Conservation (phyloP, 345 rosid species). For the Eucalyptus regnans region DNA sequence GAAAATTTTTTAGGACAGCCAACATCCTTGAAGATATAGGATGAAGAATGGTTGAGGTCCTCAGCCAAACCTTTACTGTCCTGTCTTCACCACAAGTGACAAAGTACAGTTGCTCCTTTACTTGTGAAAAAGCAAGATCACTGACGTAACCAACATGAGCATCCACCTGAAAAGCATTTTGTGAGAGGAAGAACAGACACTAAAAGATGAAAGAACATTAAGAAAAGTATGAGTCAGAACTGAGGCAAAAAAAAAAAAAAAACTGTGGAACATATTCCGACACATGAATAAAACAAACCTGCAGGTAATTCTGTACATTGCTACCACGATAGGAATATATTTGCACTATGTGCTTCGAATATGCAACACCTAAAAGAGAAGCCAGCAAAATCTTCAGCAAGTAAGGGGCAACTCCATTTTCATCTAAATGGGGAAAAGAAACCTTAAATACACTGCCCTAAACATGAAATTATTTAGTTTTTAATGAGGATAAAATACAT, state of each 20-base stretch:
- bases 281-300: slow-evolving; percentile 34
- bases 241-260: neutral
- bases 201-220: neutral
- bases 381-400: neutral
- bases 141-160: slow-evolving; percentile 79
- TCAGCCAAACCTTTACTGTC: slow-evolving; percentile 46
- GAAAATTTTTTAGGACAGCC: neutral
- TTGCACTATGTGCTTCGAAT: slow-evolving; percentile 73
- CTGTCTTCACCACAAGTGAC: slow-evolving; percentile 87
- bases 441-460: neutral
- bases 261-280: neutral
- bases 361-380: slow-evolving; percentile 61
- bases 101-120: slow-evolving; percentile 52
- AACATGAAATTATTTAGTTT: neutral
- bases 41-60: neutral
- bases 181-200: neutral
- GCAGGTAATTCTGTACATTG: slow-evolving; percentile 48
- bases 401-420: neutral
- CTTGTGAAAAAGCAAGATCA: slow-evolving; percentile 74
- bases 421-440: neutral
- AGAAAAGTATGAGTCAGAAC: neutral
- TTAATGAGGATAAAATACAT: neutral
- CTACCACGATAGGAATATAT: slow-evolving; percentile 53
- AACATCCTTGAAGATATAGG: neutral
- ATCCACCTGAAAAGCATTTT: slow-evolving; percentile 39